Base-by-base conservation (phyloP, 768 basidiomycete species). In the Boletus speciosus region DNA sequence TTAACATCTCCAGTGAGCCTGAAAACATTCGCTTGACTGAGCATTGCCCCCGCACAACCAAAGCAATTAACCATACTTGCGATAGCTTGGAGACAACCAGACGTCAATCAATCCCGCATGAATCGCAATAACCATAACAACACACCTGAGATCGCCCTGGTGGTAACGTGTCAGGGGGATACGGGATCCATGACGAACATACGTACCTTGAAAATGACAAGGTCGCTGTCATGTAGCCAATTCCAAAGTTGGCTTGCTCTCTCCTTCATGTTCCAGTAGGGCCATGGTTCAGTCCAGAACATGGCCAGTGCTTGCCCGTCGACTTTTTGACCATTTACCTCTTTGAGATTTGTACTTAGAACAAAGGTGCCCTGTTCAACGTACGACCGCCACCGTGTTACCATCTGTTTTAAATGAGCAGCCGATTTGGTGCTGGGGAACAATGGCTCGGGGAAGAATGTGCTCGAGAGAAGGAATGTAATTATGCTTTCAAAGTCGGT, bases 101-200 rank as follows among this genome's bases (percentile, higher is more conserved):
- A 39, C 47, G 23, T 51, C 47, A 38, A 49, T 50, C 25, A 40
- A 50, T 47, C 43, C 40, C 35, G 6, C 36, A 27, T 4, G 10
- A 35, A 59, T 21, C 32, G 23, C 32, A 29, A 47, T 12, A 43
- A 16, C 27, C 43, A 41, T 23, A n/a, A 48, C 32, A 43, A 76
- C 86, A 71, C 58, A 94, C 91, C 98, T 98, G 37, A 98, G 73
- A 76, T 95, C 93, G 11, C 93, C 93, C 86, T 90, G 15, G 40
- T 84, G 9, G 39, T 10, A 34, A 49, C 11, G 51, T 4, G 29
- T 51, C 51, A 62, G 39, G 1, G 14, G 12, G 14, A n/a, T 11
- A 25, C 21, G 5, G 3, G 25, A 54, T 46, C 21, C 16, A 49
- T 21, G 12, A 12, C 23, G 16, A 35, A 43, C 8, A 12, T 10